Conservation (phyloP, 108 stramenopile species). For the Phaeodactylum tricornutum region DNA sequence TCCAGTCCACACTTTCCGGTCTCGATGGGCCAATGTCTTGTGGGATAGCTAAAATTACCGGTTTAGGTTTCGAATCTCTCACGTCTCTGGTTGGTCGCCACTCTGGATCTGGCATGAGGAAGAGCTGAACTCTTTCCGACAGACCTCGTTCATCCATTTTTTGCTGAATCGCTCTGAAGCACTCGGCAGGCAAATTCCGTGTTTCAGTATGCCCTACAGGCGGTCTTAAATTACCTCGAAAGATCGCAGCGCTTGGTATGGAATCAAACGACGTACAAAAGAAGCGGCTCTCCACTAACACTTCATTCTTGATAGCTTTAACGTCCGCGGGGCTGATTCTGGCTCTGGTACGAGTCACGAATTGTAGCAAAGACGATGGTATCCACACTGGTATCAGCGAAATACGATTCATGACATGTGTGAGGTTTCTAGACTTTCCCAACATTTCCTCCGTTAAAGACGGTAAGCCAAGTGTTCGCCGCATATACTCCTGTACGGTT, state of each 20-base stretch:
- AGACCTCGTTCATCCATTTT: conserved; percentile 28
- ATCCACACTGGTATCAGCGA: conserved; percentile 58
- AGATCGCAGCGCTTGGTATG: conserved; percentile 52
- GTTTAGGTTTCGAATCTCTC: conserved; percentile 20
- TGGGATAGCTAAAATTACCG: conserved; percentile 52
- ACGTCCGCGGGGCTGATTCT: conserved; percentile 27
- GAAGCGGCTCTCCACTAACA: conserved; percentile 40
- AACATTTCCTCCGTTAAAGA: no score
- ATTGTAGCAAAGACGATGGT: conserved; percentile 42
- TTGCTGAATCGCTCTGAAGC: conserved; percentile 35
- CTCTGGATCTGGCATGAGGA: conserved; percentile 58
- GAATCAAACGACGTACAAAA: conserved; percentile 44
- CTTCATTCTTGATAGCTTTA: conserved; percentile 35
- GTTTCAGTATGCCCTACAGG: neutral
- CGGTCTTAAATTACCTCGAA: conserved; percentile 40
- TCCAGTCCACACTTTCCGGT: neutral
- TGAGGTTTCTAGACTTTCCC: conserved; percentile 6
- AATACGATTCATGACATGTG: conserved; percentile 19
- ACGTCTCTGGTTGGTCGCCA: conserved; percentile 10
- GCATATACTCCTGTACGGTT: conserved; percentile 10
- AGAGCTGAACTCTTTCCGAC: conserved; percentile 40
- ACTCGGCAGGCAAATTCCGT: conserved; percentile 6
- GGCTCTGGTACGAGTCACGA: conserved; percentile 21
- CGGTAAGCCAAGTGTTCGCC: conserved; percentile 2
- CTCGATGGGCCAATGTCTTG: neutral